Base-by-base conservation (phyloP, 345 rosid species). In the Orychophragmus violaceus region DNA sequence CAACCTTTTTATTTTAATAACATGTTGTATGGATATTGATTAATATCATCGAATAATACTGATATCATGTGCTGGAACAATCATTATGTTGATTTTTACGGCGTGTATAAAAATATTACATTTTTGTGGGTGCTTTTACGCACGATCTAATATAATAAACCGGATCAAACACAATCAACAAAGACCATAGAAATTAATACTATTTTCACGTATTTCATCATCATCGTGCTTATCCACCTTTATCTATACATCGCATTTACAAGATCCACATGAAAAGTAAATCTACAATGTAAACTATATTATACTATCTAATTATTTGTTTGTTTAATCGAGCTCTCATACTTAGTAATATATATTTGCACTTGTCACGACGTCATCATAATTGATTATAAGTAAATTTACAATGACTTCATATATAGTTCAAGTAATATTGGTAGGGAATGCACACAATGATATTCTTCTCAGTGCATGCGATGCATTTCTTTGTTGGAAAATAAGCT, bases 61-160 rank as follows among this genome's bases (percentile, higher is more conserved):
- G 41, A 69, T 59, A 19, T 59, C 55, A 70, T 61, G 66, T 61
- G 55, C 37, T 9, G 11, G 46, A 61, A 60, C 30, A 52, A 21
- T 16, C 14, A 55, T 63, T 64, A 63, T 71, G 57, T 57, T 48
- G 53, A 50, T 29, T 72, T 56, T 72, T 72, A 64, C 70, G 70
- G 76, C 70, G 66, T 72, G 70, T 72, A 64, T 64, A 64, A 57
- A 72, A 64, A 18, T 63, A 71, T 55, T 71, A 46, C 76, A 64
- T 7, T 21, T 56, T 56, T 58, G 33, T 46, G 19, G 35, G 53
- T 36, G 32, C 65, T 56, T 45, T 72, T 39, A 36, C 53, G 76
- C 76, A 72, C 70, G 76, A 64, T 72, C 66, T 57, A 72, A 57
- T 72, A 6, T 46, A 72, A 36, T 72, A 64, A 19, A 45, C 59